These are phyloP conservation scores for Lactarius indigo DNA, from an alignment of 768 basidiomycete genomes.

Conservation along the genomic window DNA sequence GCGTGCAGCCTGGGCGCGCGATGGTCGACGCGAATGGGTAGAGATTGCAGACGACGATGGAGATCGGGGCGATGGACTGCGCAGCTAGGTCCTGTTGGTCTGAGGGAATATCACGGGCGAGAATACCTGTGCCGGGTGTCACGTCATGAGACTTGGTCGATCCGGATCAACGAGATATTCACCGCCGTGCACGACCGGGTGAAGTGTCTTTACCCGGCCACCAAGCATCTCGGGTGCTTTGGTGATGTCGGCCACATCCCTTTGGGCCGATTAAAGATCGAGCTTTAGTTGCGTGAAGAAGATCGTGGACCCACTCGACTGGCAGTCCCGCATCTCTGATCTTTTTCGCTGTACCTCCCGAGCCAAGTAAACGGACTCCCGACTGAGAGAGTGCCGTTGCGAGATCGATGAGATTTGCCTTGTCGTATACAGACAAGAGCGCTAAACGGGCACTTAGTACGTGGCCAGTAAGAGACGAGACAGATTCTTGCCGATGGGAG, in stretches of 20 bases:
- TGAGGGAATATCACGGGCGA: slow-evolving; percentile 87
- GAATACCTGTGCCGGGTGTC: slow-evolving; percentile 60
- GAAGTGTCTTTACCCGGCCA: slow-evolving; percentile 96
- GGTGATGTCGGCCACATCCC: slow-evolving; percentile 96
- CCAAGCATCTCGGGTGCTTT: slow-evolving; percentile 99
- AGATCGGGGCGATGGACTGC: slow-evolving; percentile 87
- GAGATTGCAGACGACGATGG: slow-evolving; percentile 97
- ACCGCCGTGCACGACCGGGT: slow-evolving; percentile 98
- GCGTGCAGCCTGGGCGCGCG: slow-evolving; percentile 81
- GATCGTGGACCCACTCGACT: slow-evolving; percentile 65
- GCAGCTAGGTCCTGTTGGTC: slow-evolving; percentile 82
- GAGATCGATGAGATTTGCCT: slow-evolving; percentile 82
- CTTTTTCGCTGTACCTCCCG: slow-evolving; percentile 96
- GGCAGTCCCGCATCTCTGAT: slow-evolving; percentile 90
- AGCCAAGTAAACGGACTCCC: slow-evolving; percentile 87
- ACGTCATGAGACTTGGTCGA: neutral
- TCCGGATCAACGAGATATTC: slow-evolving; percentile 22
- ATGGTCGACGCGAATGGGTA: slow-evolving; percentile 96
- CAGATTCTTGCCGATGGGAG: slow-evolving; percentile 33
- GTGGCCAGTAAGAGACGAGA: neutral
- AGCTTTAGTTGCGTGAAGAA: neutral
- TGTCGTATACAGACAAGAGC: slow-evolving; percentile 95
- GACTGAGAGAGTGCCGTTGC: slow-evolving; percentile 78
- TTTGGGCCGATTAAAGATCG: slow-evolving; percentile 32
- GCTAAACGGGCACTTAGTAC: slow-evolving; percentile 43